These are phyloP conservation scores for Suhomyces anneliseae DNA, from an alignment of 1,139 yeast genomes.

Conservation along the genomic window DNA sequence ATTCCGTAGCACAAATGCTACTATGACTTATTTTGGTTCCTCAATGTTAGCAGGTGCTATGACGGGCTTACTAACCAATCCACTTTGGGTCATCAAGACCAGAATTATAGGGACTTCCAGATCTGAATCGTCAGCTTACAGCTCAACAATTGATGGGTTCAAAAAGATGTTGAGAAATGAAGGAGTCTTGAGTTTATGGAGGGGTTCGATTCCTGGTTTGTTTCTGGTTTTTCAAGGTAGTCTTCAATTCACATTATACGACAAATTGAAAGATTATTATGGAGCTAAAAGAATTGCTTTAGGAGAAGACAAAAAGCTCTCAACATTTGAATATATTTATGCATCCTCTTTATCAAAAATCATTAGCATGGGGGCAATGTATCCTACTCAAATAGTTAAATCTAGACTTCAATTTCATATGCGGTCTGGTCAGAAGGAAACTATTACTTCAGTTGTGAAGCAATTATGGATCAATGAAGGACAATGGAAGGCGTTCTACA, in stretches of 20 bases:
- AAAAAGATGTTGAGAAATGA: constrained; percentile 52
- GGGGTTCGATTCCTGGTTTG: constrained; percentile 79
- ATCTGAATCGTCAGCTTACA: constrained; percentile 51
- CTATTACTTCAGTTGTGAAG: constrained; percentile 22
- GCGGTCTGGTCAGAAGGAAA: constrained; percentile 14
- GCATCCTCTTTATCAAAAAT: constrained; percentile 72
- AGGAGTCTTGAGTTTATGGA: constrained; percentile 74
- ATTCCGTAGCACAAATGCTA: constrained; percentile 19
- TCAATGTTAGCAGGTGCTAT: constrained; percentile 64
- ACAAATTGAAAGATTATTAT: constrained; percentile 54
- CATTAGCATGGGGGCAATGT: constrained; percentile 64
- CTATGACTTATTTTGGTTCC: constrained; percentile 36
- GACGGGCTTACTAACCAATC: constrained; percentile 80
- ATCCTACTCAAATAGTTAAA: constrained; percentile 83
- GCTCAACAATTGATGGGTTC: constrained; percentile 57
- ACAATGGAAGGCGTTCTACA: constrained; percentile 66
- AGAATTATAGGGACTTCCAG: constrained; percentile 68
- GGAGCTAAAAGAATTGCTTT: constrained; percentile 5
- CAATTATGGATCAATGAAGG: constrained; percentile 40
- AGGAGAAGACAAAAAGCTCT: constrained; percentile 25
- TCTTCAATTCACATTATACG: constrained; percentile 82
- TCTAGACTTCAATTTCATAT: constrained; percentile 69
- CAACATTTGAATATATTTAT: constrained; percentile 56
- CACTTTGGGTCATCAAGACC: constrained; percentile 91
- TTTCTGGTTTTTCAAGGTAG: constrained; percentile 89